A percentile compares a stretch with the other conserved stretches of the same genome.
These are phyloP conservation scores for Ascochyta rabiei DNA, from an alignment of 2,329 filamentous ascomycete genomes.

Conservation along the genomic window DNA sequence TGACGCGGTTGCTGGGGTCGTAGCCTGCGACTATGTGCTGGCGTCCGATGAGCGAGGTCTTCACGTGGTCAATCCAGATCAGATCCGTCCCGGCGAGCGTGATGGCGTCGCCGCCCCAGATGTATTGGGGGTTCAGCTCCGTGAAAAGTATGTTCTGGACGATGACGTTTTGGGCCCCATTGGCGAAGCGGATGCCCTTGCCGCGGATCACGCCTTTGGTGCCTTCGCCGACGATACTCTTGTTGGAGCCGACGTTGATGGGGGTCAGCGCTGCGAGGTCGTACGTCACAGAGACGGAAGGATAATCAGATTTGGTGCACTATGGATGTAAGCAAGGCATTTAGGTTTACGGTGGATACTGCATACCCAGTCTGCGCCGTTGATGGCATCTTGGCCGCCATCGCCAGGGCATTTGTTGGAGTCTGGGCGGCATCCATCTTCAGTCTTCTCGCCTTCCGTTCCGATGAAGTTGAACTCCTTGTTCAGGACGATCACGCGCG, in stretches of 20 bases:
- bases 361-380: slow-evolving; percentile 47
- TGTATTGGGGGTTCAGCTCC: slow-evolving; percentile 47
- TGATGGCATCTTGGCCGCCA: slow-evolving; percentile 64
- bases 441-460: slow-evolving; percentile 29
- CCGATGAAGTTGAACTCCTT: slow-evolving; percentile 35
- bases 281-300: slow-evolving; percentile 32
- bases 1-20: slow-evolving; percentile 22
- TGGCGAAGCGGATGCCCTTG: slow-evolving; percentile 49
- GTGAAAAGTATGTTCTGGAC: slow-evolving; percentile 51
- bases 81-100: slow-evolving; percentile 38
- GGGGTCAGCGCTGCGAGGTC: slow-evolving; percentile 37
- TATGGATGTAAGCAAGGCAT: not conserved
- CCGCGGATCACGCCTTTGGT: slow-evolving; percentile 49
- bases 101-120: slow-evolving; percentile 50
- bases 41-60: slow-evolving; percentile 26
- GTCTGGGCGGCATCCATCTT: slow-evolving; percentile 50
- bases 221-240: slow-evolving; percentile 51
- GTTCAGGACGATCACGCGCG: slow-evolving; percentile 49
- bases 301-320: slow-evolving; percentile 22
- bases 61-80: slow-evolving; percentile 46
- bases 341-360: not conserved
- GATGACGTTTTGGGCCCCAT: slow-evolving; percentile 42
- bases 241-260: slow-evolving; percentile 48
- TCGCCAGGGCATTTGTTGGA: slow-evolving; percentile 54
- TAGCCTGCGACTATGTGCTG: slow-evolving; percentile 26